phyloP scores from a whole-genome alignment of 768 basidiomycete species.

The Russula foetens region DNA sequence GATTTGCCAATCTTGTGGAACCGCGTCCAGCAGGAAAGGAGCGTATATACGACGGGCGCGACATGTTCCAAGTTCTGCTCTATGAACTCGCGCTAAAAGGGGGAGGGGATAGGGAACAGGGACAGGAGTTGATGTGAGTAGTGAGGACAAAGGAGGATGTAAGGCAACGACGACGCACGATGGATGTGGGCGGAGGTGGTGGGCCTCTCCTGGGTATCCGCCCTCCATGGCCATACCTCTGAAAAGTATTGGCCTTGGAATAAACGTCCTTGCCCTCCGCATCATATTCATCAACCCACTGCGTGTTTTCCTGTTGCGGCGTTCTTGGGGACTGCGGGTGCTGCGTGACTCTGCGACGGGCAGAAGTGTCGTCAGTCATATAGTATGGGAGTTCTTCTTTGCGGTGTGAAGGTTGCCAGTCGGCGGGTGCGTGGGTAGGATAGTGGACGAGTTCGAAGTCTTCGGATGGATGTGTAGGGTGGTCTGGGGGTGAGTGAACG shows the following conservation, averaged over 20 bases:
- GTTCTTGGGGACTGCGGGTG: conserved; percentile 23
- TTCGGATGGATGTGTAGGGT: conserved; percentile 43
- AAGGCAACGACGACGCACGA: conserved; percentile 20
- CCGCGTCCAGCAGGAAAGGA: conserved; percentile 91
- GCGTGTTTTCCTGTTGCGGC: conserved; percentile 24
- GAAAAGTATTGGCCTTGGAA: conserved; percentile 33
- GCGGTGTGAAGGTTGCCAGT: conserved; percentile 23
- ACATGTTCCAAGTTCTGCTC: conserved; percentile 74
- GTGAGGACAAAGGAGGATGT: not conserved
- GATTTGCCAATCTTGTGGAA: conserved; percentile 88
- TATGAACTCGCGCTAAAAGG: conserved; percentile 58
- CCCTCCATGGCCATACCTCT: conserved; percentile 40
- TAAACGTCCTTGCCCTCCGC: conserved; percentile 65
- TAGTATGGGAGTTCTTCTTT: conserved; percentile 43
- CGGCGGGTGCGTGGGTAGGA: conserved; percentile 33
- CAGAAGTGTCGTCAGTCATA: conserved; percentile 42
- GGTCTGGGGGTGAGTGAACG: conserved; percentile 50
- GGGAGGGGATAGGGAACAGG: not conserved
- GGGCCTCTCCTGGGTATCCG: conserved; percentile 42
- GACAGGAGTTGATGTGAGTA: not conserved
- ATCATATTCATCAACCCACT: conserved; percentile 32
- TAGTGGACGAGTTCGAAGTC: conserved; percentile 69
- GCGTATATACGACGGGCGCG: conserved; percentile 78
- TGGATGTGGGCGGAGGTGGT: conserved; percentile 55
- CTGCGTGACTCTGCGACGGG: conserved; percentile 36